Evolutionary conservation across 495 filamentous ascomycete genomes (phyloP), one percentile per base, ranked within the genome.

Genomic region (Penicillium ochrochloron): DNA sequence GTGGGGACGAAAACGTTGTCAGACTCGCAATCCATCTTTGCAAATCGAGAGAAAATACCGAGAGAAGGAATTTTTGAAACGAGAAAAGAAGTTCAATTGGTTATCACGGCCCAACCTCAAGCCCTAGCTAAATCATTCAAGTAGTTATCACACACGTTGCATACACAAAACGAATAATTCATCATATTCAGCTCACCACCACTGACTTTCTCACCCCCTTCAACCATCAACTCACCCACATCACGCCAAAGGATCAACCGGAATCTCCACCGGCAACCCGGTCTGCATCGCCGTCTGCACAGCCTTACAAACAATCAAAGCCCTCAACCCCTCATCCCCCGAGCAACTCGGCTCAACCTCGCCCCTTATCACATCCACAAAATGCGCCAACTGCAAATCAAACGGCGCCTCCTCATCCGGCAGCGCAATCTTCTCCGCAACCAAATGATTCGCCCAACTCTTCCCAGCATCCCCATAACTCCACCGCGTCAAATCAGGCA

Each of bases 401-500:
- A 87, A 86, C 41, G 84, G 84, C 33, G 74, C 70, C 44, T 66
- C 69, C 15, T 77, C 72, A 31, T 84, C 74, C 31, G 76, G 74
- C 6, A 84, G 33, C 27, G 62, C 62, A 58, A 78, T 68, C 15
- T 59, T 70, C 59, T 81, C 72, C 44, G 70, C 70, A 35, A 39
- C 65, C 65, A 80, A 61, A 8, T 57, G 46, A 61, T 65, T 46
- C 51, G 67, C 64, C 78, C 77, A 80, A 52, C 74, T 73, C 71
- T 75, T 76, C 69, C 64, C 68, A 1, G 57, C 44, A 9, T 42
- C 39, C 6, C 70, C 74, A 66, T 85, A 85, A 56, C 77, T 84
- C 84, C 82, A 86, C 17, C 78, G 66, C 29, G 74, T 81, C 75
- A 87, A 73, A 72, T 88, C 85, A 4, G 84, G 84, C 39, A 88